Percentiles rank a stretch among this genome's conserved stretches.
These are phyloP conservation scores for Galium porrigens DNA, from an alignment of 305 asterid species.

Conservation along the genomic window DNA sequence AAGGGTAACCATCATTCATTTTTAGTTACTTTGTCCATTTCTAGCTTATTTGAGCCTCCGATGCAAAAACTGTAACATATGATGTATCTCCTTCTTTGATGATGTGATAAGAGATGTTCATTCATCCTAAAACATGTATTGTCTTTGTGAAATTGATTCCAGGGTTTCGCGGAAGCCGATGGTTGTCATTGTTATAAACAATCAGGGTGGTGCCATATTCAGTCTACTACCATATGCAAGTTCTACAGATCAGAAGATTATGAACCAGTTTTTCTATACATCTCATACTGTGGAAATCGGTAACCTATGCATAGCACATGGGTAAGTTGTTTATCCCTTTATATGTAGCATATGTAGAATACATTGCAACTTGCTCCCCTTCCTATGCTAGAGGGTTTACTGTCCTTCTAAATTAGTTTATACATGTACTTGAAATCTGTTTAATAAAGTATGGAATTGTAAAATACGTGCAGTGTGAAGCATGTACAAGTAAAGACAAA, in stretches of 20 bases:
- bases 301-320: conserved; percentile 68
- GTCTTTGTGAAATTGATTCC: not conserved
- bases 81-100: not conserved
- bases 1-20: conserved; percentile 32
- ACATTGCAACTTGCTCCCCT: not conserved
- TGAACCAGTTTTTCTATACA: conserved; percentile 85
- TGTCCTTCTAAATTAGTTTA: not conserved
- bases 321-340: conserved; percentile 29
- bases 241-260: conserved; percentile 36
- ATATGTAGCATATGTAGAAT: not conserved
- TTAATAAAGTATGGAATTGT: conserved; percentile 5
- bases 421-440: not conserved
- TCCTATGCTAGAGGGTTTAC: not conserved
- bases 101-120: not conserved
- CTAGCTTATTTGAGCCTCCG: not conserved
- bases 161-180: conserved; percentile 73
- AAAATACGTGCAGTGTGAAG: conserved; percentile 53
- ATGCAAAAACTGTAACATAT: not conserved
- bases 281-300: conserved; percentile 64
- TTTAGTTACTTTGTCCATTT: not conserved
- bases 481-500: conserved; percentile 61
- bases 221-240: conserved; percentile 84
- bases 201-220: conserved; percentile 94
- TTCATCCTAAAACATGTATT: not conserved
- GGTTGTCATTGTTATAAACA: conserved; percentile 73